Evolutionary conservation across 345 rosid species (phyloP).

Genomic region (Salix viminalis): DNA sequence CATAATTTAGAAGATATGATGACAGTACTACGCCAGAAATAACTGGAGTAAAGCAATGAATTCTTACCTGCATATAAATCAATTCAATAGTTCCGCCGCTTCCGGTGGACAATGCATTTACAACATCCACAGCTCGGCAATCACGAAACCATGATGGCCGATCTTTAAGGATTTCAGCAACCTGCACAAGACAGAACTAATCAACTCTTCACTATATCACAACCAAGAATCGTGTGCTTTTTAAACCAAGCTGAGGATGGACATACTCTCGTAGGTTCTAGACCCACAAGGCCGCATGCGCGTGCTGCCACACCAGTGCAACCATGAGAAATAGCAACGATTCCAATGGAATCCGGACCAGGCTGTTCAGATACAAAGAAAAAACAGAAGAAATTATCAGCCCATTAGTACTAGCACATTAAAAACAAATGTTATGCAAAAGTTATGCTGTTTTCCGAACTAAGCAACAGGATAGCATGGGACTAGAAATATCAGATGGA

Average conservation of each 20-base stretch:
- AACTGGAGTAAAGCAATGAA: not conserved
- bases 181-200: conserved; percentile 37
- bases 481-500: not conserved
- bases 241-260: not conserved
- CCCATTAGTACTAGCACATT: not conserved
- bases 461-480: not conserved
- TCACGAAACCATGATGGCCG: conserved; percentile 97
- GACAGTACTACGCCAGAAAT: not conserved
- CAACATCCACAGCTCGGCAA: conserved; percentile 96
- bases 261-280: conserved; percentile 97
- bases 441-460: not conserved
- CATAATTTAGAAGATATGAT: not conserved
- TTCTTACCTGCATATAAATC: conserved; percentile 88
- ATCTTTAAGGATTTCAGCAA: conserved; percentile 98
- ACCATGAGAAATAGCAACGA: conserved; percentile 99
- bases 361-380: conserved; percentile 47
- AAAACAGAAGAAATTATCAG: not conserved
- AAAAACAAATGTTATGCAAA: not conserved
- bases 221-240: not conserved
- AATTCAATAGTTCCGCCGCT: conserved; percentile 98
- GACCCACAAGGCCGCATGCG: conserved; percentile 99
- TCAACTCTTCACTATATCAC: not conserved
- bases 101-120: conserved; percentile 91
- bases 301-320: conserved; percentile 99
- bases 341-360: conserved; percentile 99